phyloP scores from a whole-genome alignment of 805 yeast species.

The Kluyveromyces wickerhamii region DNA sequence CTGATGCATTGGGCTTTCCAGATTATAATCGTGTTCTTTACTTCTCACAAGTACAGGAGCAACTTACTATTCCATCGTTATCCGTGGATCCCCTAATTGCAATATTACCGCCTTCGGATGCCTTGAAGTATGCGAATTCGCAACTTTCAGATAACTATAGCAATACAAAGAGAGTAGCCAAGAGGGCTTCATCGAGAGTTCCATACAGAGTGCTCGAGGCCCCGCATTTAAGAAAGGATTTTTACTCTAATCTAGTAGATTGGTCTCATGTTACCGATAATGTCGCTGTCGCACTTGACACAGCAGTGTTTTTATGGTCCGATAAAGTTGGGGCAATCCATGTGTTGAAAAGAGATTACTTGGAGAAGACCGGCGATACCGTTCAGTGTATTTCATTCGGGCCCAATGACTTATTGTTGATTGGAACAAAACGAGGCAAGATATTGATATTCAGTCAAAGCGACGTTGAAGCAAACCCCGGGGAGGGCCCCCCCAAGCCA shows the following conservation, averaged over 20 bases:
- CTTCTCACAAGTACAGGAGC: constrained; percentile 14
- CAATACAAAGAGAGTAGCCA: constrained; percentile 18
- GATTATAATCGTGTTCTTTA: constrained; percentile 36
- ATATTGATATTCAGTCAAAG: constrained; percentile 39
- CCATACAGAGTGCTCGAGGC: constrained; percentile 56
- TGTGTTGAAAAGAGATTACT: constrained; percentile 33
- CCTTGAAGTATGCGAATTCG: constrained; percentile 12
- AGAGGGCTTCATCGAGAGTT: constrained; percentile 30
- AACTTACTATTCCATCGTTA: constrained; percentile 4
- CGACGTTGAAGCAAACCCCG: constrained; percentile 2
- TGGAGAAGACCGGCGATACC: constrained; percentile 27
- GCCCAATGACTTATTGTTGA: constrained; percentile 35
- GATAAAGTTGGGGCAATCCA: constrained; percentile 39
- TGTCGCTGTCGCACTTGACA: constrained; percentile 61
- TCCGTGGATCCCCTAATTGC: constrained; percentile 17
- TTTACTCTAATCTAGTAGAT: constrained; percentile 64
- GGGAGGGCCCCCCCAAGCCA: constrained; percentile 5
- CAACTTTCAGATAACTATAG: constrained; percentile 8
- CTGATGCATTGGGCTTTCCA: constrained; percentile 43
- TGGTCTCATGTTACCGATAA: constrained; percentile 51
- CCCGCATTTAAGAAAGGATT: constrained; percentile 66
- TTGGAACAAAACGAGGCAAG: constrained; percentile 53
- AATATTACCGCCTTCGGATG: constrained; percentile 16
- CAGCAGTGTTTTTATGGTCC: constrained; percentile 56
- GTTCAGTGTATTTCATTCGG: constrained; percentile 57